These are phyloP conservation scores for Kwoniella bestiolae DNA, from an alignment of 768 basidiomycete genomes.

Conservation along the genomic window DNA sequence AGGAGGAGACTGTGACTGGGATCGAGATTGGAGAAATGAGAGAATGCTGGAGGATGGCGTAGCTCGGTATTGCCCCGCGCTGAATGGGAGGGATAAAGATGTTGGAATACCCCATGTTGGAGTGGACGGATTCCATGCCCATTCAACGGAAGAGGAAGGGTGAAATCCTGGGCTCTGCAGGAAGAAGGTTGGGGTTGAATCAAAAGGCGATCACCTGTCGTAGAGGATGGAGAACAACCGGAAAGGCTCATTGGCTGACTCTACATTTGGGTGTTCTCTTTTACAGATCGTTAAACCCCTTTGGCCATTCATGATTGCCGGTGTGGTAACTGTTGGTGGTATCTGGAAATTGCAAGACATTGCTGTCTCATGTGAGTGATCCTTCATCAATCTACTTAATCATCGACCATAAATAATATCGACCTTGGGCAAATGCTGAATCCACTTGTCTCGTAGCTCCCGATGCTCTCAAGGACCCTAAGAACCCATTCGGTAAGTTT, in stretches of 20 bases:
- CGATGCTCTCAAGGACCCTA: constrained; percentile 50
- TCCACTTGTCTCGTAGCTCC: constrained; percentile 30
- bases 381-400: background rate
- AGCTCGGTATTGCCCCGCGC: too few species aligned
- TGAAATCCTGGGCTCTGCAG: too few species aligned
- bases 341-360: constrained; percentile 49
- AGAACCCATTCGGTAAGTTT: constrained; percentile 54
- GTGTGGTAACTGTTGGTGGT: constrained; percentile 46
- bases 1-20: too few species aligned
- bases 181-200: too few species aligned
- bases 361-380: constrained; percentile 48
- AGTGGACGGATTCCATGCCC: too few species aligned
- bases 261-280: background rate
- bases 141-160: too few species aligned
- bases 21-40: background rate
- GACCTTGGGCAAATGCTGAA: constrained; percentile 5
- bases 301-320: constrained; percentile 53
- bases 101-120: too few species aligned
- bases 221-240: background rate
- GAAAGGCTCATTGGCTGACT: background rate
- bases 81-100: too few species aligned
- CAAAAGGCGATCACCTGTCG: background rate
- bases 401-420: background rate
- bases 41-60: too few species aligned
- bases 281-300: constrained; percentile 54